A percentile compares a stretch with the other conserved stretches of the same genome.
Conservation (phyloP, 179 eudicot species). For the Silene noctiflora region DNA sequence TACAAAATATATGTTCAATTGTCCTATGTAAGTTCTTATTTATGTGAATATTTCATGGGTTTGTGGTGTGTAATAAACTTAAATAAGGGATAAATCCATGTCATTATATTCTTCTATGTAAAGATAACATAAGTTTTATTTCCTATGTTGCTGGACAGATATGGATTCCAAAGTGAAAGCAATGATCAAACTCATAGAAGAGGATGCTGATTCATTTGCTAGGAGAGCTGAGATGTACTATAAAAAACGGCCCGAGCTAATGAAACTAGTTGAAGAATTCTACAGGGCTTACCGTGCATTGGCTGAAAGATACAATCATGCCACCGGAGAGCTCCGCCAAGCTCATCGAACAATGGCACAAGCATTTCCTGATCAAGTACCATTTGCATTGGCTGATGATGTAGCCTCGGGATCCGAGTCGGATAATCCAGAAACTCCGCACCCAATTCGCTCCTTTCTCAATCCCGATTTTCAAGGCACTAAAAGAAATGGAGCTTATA, state of each 20-base stretch:
- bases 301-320: slow-evolving; percentile 52
- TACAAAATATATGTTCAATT: background rate
- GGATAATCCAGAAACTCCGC: slow-evolving; percentile 41
- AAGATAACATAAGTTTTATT: background rate
- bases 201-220: slow-evolving; percentile 56
- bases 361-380: slow-evolving; percentile 77
- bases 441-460: slow-evolving; percentile 38
- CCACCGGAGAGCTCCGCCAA: slow-evolving; percentile 80
- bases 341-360: slow-evolving; percentile 75
- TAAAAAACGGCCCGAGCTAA: slow-evolving; percentile 49
- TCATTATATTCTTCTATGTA: background rate
- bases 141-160: slow-evolving; percentile 26
- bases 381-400: slow-evolving; percentile 50
- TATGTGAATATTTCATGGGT: background rate
- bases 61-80: background rate
- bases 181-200: slow-evolving; percentile 53
- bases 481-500: slow-evolving; percentile 22
- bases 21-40: background rate
- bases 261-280: slow-evolving; percentile 51
- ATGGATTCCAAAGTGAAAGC: slow-evolving; percentile 50
- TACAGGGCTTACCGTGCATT: slow-evolving; percentile 52
- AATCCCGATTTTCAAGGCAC: slow-evolving; percentile 36
- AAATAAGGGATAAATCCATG: background rate
- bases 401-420: slow-evolving; percentile 50
- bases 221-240: slow-evolving; percentile 56